These are phyloP conservation scores for Oryza glaberrima DNA, from an alignment of 176 grass and related monocot species.

Conservation along the genomic window DNA sequence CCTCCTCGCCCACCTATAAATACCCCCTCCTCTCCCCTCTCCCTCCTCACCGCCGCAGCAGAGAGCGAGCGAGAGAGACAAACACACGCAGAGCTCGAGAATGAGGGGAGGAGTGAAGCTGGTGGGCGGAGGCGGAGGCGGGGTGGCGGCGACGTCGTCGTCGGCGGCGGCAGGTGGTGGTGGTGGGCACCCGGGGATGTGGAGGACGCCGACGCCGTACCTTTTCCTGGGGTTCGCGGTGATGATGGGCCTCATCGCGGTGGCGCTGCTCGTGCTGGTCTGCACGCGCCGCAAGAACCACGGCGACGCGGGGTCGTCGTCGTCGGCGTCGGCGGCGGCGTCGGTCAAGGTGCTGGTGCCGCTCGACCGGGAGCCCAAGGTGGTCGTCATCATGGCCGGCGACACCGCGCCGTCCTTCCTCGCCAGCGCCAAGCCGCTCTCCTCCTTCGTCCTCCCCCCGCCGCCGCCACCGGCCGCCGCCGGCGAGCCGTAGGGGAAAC, in stretches of 20 bases:
- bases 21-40: background rate
- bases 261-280: slow-evolving; percentile 44
- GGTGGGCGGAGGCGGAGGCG: background rate
- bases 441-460: background rate
- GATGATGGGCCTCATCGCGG: slow-evolving; percentile 39
- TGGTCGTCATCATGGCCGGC: slow-evolving; percentile 52
- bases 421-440: slow-evolving; percentile 45
- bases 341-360: slow-evolving; percentile 1
- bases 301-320: background rate
- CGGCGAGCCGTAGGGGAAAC: background rate
- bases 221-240: slow-evolving; percentile 26
- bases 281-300: slow-evolving; percentile 35
- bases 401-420: slow-evolving; percentile 32
- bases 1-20: background rate
- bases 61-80: too few relatives aligned
- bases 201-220: slow-evolving; percentile 56
- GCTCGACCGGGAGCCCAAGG: slow-evolving; percentile 46
- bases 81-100: background rate
- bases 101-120: background rate
- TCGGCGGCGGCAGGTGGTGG: background rate
- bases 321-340: too few relatives aligned
- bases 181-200: background rate
- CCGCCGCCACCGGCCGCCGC: background rate
- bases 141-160: too few relatives aligned
- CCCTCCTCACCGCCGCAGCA: background rate